These are phyloP conservation scores for Bruguiera hainesii DNA, from an alignment of 441 rosid species.

Conservation along the genomic window DNA sequence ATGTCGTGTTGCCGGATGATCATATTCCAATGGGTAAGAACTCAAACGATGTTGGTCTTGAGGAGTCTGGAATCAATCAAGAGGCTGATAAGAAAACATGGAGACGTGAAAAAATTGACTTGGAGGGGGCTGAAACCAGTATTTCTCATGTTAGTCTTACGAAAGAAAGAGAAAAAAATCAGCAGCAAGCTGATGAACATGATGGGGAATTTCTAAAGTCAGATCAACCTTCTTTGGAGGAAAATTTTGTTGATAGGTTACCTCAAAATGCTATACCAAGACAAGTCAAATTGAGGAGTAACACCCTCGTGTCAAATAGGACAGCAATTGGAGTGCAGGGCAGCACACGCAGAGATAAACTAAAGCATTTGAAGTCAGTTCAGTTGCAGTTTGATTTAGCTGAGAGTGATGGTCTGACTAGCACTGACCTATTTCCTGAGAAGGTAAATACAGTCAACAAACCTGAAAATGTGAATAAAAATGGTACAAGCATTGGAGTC, in stretches of 20 bases:
- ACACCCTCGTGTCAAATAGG: slow-evolving; percentile 45
- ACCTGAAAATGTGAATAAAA: slow-evolving; percentile 24
- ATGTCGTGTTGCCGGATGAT: slow-evolving; percentile 17
- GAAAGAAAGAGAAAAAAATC: slow-evolving; percentile 26
- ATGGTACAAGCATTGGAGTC: slow-evolving; percentile 7
- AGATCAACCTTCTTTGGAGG: slow-evolving; percentile 36
- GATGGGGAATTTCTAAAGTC: slow-evolving; percentile 22
- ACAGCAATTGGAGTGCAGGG: slow-evolving; percentile 45
- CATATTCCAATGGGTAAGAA: slow-evolving; percentile 18
- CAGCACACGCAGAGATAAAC: slow-evolving; percentile 35
- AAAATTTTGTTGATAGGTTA: slow-evolving; percentile 28
- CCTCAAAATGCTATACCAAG: slow-evolving; percentile 40
- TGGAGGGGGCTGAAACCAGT: slow-evolving; percentile 24
- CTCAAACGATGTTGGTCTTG: slow-evolving; percentile 16
- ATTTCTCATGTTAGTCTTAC: slow-evolving; percentile 14
- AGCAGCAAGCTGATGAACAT: slow-evolving; percentile 29
- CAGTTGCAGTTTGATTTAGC: slow-evolving; percentile 45
- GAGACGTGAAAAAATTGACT: slow-evolving; percentile 24
- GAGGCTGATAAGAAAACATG: slow-evolving; percentile 20
- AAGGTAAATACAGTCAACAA: slow-evolving; percentile 25
- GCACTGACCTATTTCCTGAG: slow-evolving; percentile 21
- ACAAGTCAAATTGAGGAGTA: slow-evolving; percentile 50
- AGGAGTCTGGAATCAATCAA: slow-evolving; percentile 13
- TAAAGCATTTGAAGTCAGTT: slow-evolving; percentile 61
- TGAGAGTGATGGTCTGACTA: slow-evolving; percentile 28